A percentile compares a stretch with the other conserved stretches of the same genome.
Evolutionary conservation across 345 rosid genomes (phyloP).

Genomic region (Gossypium thurberi): DNA sequence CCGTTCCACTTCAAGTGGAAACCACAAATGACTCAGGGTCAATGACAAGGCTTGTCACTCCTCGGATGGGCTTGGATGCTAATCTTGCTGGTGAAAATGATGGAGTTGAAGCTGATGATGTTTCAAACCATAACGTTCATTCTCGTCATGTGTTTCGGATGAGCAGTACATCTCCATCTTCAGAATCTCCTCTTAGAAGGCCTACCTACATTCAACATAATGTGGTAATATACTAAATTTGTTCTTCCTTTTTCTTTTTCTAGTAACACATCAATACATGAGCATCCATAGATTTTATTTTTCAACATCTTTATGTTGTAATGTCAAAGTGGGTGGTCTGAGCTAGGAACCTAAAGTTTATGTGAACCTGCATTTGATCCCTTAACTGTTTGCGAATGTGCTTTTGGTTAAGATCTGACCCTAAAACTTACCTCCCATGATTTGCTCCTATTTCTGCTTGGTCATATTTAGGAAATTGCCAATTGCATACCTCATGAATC

Average conservation of each 20-base stretch:
- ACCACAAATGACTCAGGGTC: conserved; percentile 58
- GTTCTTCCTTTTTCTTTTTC: not conserved
- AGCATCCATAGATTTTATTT: not conserved
- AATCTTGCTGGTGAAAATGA: conserved; percentile 58
- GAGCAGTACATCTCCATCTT: conserved; percentile 78
- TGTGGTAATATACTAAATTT: conserved; percentile 33
- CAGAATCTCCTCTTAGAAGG: conserved; percentile 79
- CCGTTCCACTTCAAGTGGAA: conserved; percentile 70
- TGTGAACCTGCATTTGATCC: not conserved
- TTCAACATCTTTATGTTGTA: not conserved
- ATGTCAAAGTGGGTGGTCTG: not conserved
- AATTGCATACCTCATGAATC: not conserved
- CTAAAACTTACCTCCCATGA: not conserved
- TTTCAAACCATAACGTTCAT: conserved; percentile 43
- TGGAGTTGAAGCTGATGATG: conserved; percentile 68
- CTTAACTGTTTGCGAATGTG: not conserved
- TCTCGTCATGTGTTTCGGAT: conserved; percentile 53
- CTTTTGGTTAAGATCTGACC: not conserved
- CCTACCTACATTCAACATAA: conserved; percentile 50
- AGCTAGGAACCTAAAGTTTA: not conserved
- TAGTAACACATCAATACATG: not conserved
- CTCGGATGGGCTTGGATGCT: conserved; percentile 52
- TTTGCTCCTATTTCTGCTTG: not conserved
- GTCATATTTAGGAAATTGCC: not conserved
- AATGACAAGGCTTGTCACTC: conserved; percentile 43